A percentile compares a stretch with the other conserved stretches of the same genome.
Evolutionary conservation across 2,329 filamentous ascomycete genomes (phyloP).

Genomic region (Calonectria honghensis): DNA sequence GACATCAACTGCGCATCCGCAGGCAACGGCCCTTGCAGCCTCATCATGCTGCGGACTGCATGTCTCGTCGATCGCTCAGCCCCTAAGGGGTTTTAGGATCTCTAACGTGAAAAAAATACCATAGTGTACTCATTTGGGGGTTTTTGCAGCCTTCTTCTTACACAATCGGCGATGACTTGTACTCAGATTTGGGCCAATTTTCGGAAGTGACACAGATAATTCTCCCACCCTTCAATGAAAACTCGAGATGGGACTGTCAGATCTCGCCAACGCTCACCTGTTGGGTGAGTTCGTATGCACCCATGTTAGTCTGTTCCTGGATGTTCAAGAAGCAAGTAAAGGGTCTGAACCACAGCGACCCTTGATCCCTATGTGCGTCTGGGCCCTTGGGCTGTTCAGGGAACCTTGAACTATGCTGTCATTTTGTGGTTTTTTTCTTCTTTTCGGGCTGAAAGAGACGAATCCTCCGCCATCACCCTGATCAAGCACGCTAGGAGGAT

Average conservation of each 20-base stretch:
- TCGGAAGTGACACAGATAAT: conserved; percentile 1
- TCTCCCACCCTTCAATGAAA: conserved; percentile 14
- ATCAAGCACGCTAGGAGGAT: neutral
- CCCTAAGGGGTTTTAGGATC: neutral
- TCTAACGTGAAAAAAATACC: conserved; percentile 17
- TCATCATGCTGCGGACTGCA: conserved; percentile 12
- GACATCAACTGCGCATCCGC: conserved; percentile 2
- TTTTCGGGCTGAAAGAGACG: neutral
- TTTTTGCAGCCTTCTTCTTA: neutral
- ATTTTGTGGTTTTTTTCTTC: neutral
- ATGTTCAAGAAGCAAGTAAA: conserved; percentile 15
- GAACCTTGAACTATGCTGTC: neutral
- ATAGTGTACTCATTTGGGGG: neutral
- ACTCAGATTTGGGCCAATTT: conserved; percentile 17
- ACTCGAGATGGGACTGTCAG: neutral
- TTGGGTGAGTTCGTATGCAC: neutral
- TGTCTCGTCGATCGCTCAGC: conserved; percentile 27
- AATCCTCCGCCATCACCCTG: neutral
- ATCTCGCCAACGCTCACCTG: neutral
- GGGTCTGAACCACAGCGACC: neutral
- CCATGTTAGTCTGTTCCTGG: neutral
- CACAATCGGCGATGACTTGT: conserved; percentile 19
- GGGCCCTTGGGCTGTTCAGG: neutral
- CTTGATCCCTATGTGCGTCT: neutral
- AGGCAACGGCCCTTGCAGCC: neutral